Percentiles rank a stretch among this genome's conserved stretches.
phyloP scores from a whole-genome alignment of 2,329 filamentous ascomycete genomes.

The Hypoxylon sp. region DNA sequence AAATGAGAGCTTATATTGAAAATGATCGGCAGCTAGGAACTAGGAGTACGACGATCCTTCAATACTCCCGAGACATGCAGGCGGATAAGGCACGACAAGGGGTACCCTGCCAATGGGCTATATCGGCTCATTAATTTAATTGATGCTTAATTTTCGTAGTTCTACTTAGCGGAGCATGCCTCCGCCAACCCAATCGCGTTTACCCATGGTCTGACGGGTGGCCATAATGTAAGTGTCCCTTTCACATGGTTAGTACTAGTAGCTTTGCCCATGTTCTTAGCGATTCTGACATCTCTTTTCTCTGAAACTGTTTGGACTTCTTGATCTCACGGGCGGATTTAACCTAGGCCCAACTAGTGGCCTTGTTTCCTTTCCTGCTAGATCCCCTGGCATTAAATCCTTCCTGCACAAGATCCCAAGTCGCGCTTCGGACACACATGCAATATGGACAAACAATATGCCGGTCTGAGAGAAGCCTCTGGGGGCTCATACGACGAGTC shows the following conservation, averaged over 20 bases:
- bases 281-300: conserved; percentile 28
- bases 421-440: conserved; percentile 25
- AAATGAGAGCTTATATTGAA: conserved; percentile 44
- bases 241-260: conserved; percentile 41
- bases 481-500: conserved; percentile 32
- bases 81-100: conserved; percentile 46
- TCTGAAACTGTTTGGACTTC: conserved; percentile 25
- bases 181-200: conserved; percentile 48
- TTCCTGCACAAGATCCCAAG: conserved; percentile 26
- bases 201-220: conserved; percentile 43
- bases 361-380: conserved; percentile 31
- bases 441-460: conserved; percentile 40
- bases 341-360: conserved; percentile 22
- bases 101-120: conserved; percentile 41
- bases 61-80: conserved; percentile 46
- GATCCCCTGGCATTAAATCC: conserved; percentile 23
- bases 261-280: conserved; percentile 33
- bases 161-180: conserved; percentile 47
- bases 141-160: conserved; percentile 46
- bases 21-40: conserved; percentile 43
- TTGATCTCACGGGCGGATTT: conserved; percentile 28
- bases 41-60: conserved; percentile 37
- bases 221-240: conserved; percentile 32
- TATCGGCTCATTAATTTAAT: conserved; percentile 46
- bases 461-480: conserved; percentile 29